Base-by-base conservation (phyloP, 208 protist genomes). In the Paratrypanosoma confusum region DNA sequence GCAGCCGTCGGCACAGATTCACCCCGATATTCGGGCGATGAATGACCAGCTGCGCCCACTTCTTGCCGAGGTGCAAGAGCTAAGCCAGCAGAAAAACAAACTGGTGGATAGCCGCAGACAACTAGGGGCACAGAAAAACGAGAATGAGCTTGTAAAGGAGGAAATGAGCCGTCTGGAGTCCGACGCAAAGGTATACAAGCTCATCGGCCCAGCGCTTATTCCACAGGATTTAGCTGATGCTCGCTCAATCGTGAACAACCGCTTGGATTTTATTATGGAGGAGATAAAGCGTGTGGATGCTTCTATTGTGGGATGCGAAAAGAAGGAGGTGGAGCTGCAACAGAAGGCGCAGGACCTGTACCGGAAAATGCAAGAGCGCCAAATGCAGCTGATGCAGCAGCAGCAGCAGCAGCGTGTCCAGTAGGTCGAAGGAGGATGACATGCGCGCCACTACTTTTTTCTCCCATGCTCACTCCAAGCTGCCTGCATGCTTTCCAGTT, bases 131-230 rank as follows among this genome's bases (percentile, higher is more conserved):
- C 93, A 97, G 48, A 88, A 95, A 53, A 85, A 90, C 44, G 93
- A 97, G 46, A 97, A 97, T 57, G 85, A 96, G 39, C 70, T 97
- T 39, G 93, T 97, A 22, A 61, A 73, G 27, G 81, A 95, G 49
- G 90, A 97, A 56, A 71, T 97, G 26, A 85, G 91, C 39, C 71
- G 80, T 16, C 52, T 97, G 36, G 89, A 96, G 39, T 64, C 64
- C 0, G 87, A 92, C 26, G 88, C 82, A 1, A 72, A 59, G 22
- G 87, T 97, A 22, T 97, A 94, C 58, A 97, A 97, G 57, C 76
- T 97, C 10, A 95, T 96, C 40, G 93, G 93, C 8, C 90, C 93
- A 23, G 93, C 82, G 16, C 77, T 97, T 31, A 79, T 97, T 32
- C 81, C 81, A 5, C 90, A 97, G 49, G 89, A 95, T 35, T 78